These are phyloP conservation scores for Geotrichum histeridarum DNA, from an alignment of 1,139 yeast genomes.

Conservation along the genomic window DNA sequence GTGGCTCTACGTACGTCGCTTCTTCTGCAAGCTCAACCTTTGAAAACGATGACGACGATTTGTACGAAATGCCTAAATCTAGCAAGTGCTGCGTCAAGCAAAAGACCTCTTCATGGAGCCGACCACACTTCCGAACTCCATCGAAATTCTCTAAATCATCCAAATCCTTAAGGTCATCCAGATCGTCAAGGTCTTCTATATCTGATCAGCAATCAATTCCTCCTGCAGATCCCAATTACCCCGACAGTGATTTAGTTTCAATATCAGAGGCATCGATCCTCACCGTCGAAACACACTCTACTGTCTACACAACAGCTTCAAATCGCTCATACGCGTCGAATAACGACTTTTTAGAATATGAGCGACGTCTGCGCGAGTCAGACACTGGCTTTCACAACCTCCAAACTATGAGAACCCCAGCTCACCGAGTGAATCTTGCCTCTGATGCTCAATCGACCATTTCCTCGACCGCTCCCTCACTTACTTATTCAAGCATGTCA, in stretches of 20 bases:
- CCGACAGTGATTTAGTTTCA: not conserved
- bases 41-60: constrained; percentile 8
- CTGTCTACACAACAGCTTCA: not conserved
- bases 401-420: not conserved
- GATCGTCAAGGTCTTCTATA: not conserved
- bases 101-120: not conserved
- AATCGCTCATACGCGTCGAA: not conserved
- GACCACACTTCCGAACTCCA: too few species aligned
- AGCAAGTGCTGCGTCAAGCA: not conserved
- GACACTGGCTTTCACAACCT: constrained; percentile 4
- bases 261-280: not conserved
- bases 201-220: not conserved
- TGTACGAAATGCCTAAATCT: constrained; percentile 7
- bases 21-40: not conserved
- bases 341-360: constrained; percentile 11
- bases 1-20: not conserved
- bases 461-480: constrained; percentile 4
- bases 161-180: not conserved
- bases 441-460: not conserved
- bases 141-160: not conserved
- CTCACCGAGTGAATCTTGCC: not conserved
- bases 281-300: not conserved
- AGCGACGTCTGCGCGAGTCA: constrained; percentile 8
- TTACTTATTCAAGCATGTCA: not conserved
- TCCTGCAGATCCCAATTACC: not conserved